Percentiles rank a stretch among this genome's conserved stretches.
phyloP scores from a whole-genome alignment of 176 grass and related monocot species.

The Tillandsia fasciculata region DNA sequence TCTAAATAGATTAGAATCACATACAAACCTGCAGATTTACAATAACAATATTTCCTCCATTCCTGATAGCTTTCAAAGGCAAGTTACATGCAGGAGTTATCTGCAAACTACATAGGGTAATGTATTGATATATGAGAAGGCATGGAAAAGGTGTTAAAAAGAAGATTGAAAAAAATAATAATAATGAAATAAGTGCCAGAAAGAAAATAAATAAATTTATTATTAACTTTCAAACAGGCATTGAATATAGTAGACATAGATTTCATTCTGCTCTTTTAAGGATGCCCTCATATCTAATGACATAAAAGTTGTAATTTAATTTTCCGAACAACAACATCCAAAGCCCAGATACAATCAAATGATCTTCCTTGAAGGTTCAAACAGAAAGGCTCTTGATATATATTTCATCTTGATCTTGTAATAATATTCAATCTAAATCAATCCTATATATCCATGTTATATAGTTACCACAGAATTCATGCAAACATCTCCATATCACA shows the following conservation, averaged over 20 bases:
- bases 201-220: neutral
- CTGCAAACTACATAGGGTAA: constrained; percentile 53
- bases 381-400: no score
- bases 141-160: neutral
- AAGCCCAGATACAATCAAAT: neutral
- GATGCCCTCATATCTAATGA: neutral
- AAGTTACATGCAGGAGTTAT: constrained; percentile 98
- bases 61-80: constrained; percentile 60
- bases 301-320: neutral
- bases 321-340: neutral
- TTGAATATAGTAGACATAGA: neutral
- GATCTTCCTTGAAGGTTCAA: no score
- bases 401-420: no score
- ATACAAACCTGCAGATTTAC: constrained; percentile 88
- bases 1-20: neutral
- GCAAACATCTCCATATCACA: no score
- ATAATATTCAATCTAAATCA: no score
- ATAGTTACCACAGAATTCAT: no score
- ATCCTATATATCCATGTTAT: no score
- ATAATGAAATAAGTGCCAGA: neutral
- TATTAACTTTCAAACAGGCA: neutral
- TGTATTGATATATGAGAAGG: constrained; percentile 23
- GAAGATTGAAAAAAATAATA: neutral
- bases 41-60: constrained; percentile 70
- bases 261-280: neutral